Evolutionary conservation across 345 rosid genomes (phyloP).

Genomic region (Dipteronia dyeriana): DNA sequence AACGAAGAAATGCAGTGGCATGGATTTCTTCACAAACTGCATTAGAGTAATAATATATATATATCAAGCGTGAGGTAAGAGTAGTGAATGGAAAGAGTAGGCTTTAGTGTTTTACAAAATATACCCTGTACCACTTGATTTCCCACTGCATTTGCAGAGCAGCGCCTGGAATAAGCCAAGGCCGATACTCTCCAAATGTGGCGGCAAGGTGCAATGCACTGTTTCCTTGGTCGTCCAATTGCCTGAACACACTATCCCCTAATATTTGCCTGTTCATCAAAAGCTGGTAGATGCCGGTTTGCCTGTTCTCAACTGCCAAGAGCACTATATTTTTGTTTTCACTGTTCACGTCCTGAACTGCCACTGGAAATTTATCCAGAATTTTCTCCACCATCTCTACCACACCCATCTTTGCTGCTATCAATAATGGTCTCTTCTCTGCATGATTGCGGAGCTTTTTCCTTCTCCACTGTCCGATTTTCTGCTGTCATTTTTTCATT

Average conservation of each 20-base stretch:
- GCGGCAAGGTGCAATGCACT: constrained; percentile 32
- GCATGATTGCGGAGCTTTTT: background rate
- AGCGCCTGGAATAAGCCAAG: constrained; percentile 26
- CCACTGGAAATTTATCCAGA: constrained; percentile 18
- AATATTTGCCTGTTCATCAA: background rate
- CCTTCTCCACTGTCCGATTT: background rate
- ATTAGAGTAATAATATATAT: background rate
- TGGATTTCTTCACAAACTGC: constrained; percentile 36
- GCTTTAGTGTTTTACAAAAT: background rate
- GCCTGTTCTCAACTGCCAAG: constrained; percentile 29
- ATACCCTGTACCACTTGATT: constrained; percentile 30
- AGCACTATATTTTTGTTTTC: constrained; percentile 23
- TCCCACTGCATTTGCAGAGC: constrained; percentile 38
- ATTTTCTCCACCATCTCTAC: constrained; percentile 18
- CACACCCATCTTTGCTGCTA: constrained; percentile 25
- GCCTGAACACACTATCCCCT: constrained; percentile 12
- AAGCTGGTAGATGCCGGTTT: constrained; percentile 8
- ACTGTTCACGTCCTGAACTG: constrained; percentile 19
- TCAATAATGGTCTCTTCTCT: constrained; percentile 8
- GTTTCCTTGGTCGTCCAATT: constrained; percentile 23
- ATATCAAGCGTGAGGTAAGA: background rate
- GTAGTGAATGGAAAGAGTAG: background rate
- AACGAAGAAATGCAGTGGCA: constrained; percentile 23
- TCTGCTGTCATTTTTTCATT: background rate
- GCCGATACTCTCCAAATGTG: background rate